These are phyloP conservation scores for Sicyos baderoa DNA, from an alignment of 306 rosid genomes.

Conservation along the genomic window DNA sequence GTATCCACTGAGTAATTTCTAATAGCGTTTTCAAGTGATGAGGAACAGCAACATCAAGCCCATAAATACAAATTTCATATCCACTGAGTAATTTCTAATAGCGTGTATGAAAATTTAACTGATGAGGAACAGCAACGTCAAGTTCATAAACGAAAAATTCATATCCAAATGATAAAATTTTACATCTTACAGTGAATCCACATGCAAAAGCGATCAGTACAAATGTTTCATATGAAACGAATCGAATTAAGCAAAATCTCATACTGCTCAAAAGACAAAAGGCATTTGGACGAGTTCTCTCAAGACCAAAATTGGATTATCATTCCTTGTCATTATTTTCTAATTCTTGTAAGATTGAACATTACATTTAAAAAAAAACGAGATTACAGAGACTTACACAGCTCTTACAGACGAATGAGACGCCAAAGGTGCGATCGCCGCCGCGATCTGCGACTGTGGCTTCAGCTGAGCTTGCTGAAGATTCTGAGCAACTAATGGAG, in stretches of 20 bases:
- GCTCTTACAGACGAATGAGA: conserved; percentile 44
- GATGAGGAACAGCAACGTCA: conserved; percentile 4
- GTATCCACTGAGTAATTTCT: too few species aligned
- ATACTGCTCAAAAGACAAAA: background rate
- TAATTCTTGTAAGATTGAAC: background rate
- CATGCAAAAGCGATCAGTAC: background rate
- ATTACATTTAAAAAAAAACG: background rate
- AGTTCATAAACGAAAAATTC: background rate
- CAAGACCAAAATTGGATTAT: background rate
- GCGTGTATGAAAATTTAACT: background rate
- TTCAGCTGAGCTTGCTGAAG: conserved; percentile 20
- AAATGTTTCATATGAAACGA: background rate
- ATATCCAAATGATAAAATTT: background rate
- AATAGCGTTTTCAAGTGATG: too few species aligned
- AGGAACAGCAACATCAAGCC: too few species aligned
- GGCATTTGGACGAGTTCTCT: background rate
- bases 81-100: background rate
- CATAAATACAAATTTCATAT: too few species aligned
- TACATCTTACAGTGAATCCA: conserved; percentile 5
- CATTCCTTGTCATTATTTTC: too few species aligned
- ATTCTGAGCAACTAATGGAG: conserved; percentile 18
- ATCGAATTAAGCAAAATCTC: background rate
- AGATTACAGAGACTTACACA: conserved; percentile 48
- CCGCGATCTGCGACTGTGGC: conserved; percentile 25
- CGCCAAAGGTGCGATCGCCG: conserved; percentile 33